Evolutionary conservation across 2,329 filamentous ascomycete species (phyloP).

Genomic region (Epichloe hybrida): DNA sequence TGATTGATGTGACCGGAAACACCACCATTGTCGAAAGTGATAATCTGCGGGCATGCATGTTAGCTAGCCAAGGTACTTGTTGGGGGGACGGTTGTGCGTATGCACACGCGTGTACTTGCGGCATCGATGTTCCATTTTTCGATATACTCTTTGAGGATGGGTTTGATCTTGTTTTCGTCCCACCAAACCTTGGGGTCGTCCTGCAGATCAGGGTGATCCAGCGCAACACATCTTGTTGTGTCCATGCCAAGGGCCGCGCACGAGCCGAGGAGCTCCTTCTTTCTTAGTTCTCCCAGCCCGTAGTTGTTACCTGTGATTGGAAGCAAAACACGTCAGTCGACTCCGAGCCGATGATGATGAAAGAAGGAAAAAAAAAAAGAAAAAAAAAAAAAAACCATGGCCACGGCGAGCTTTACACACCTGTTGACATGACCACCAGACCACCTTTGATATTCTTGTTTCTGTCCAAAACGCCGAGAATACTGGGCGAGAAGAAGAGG

Average conservation of each 20-base stretch:
- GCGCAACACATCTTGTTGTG: constrained; percentile 15
- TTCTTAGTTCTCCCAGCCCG: constrained; percentile 16
- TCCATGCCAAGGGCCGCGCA: constrained; percentile 17
- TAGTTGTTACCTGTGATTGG: constrained; percentile 15
- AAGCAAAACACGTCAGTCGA: not conserved
- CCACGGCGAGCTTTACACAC: constrained; percentile 4
- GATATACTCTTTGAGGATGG: constrained; percentile 20
- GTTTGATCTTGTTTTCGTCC: constrained; percentile 20
- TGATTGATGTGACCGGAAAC: constrained; percentile 28
- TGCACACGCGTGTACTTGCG: constrained; percentile 10
- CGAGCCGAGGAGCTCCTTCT: constrained; percentile 16
- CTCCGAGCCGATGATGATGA: not conserved
- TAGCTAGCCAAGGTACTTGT: not conserved
- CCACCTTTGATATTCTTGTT: constrained; percentile 14
- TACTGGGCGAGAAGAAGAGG: constrained; percentile 19
- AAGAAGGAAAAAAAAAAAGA: too few species aligned
- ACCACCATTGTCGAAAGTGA: constrained; percentile 27
- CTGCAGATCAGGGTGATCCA: constrained; percentile 22
- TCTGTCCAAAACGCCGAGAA: constrained; percentile 18
- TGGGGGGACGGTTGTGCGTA: not conserved
- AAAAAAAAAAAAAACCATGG: not conserved
- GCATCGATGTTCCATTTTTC: constrained; percentile 24
- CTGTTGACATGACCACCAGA: constrained; percentile 19
- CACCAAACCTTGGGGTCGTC: constrained; percentile 26
- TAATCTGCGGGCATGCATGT: constrained; percentile 16